Evolutionary conservation across 2,329 filamentous ascomycete genomes (phyloP).

Genomic region (Cyphellophora attinorum): DNA sequence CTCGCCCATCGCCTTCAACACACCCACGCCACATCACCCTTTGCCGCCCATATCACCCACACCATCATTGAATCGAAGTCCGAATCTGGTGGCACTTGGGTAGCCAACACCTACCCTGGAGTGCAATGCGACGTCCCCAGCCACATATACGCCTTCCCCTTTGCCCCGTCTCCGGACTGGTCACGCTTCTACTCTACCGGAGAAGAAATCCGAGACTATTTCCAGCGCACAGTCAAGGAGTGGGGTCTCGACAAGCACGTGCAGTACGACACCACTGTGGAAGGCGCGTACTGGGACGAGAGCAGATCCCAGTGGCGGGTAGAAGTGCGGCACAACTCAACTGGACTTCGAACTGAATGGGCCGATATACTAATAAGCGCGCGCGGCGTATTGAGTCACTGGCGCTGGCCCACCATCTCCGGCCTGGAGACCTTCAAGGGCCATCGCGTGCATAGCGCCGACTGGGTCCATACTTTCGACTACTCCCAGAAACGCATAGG

Average conservation of each 20-base stretch:
- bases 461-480: conserved; percentile 63
- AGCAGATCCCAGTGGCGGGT: conserved; percentile 25
- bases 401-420: conserved; percentile 45
- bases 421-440: conserved; percentile 59
- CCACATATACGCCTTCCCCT: conserved; percentile 29
- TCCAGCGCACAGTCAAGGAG: conserved; percentile 27
- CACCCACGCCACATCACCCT: conserved; percentile 17
- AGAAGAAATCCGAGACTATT: conserved; percentile 34
- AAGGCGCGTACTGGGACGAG: conserved; percentile 29
- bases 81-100: conserved; percentile 30
- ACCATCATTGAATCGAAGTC: conserved; percentile 32
- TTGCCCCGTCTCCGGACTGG: conserved; percentile 33
- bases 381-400: conserved; percentile 14
- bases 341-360: conserved; percentile 18
- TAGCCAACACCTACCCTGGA: conserved; percentile 32
- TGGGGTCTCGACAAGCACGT: conserved; percentile 29
- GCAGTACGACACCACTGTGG: conserved; percentile 26
- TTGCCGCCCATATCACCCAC: conserved; percentile 25
- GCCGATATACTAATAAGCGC: conserved; percentile 28
- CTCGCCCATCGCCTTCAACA: conserved; percentile 31
- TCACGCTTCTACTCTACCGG: conserved; percentile 29
- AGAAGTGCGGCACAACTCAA: conserved; percentile 21
- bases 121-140: conserved; percentile 54
- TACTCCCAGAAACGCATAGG: conserved; percentile 59
- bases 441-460: conserved; percentile 58